Evolutionary conservation across 768 basidiomycete genomes (phyloP).

Genomic region (Hygrocybe coccinea): DNA sequence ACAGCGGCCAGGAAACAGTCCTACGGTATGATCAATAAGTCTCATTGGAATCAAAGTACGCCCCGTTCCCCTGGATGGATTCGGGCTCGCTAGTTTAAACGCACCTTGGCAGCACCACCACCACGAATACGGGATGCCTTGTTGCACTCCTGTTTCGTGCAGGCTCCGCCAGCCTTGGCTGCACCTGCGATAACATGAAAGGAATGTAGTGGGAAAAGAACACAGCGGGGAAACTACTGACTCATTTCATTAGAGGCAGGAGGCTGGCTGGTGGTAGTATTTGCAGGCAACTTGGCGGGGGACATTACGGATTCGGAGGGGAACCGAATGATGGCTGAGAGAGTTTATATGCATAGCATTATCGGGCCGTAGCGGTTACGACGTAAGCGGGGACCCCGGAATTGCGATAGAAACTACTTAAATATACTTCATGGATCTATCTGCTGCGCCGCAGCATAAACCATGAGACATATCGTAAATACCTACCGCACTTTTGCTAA

Average conservation of each 20-base stretch:
- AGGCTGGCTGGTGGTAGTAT: not conserved
- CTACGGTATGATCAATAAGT: too few species aligned
- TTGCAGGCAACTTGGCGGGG: not conserved
- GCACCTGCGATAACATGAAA: not conserved
- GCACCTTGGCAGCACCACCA: conserved; percentile 42
- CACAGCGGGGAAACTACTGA: not conserved
- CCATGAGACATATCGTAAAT: too few species aligned
- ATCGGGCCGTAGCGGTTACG: too few species aligned
- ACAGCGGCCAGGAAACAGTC: conserved; percentile 46
- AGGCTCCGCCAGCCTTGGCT: not conserved
- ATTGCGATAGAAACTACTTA: too few species aligned
- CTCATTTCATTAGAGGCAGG: not conserved
- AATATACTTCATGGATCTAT: too few species aligned
- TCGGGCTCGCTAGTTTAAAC: not conserved
- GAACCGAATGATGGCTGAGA: not conserved
- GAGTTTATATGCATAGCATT: not conserved
- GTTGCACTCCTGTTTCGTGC: not conserved
- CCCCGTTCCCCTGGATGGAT: too few species aligned
- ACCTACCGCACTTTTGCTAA: too few species aligned
- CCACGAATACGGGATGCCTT: conserved; percentile 1
- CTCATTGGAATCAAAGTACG: too few species aligned
- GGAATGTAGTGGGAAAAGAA: not conserved
- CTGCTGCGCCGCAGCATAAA: too few species aligned
- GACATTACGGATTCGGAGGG: not conserved
- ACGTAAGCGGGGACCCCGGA: too few species aligned